Conservation (phyloP, 306 rosid genomes). For the Prunus mume region DNA sequence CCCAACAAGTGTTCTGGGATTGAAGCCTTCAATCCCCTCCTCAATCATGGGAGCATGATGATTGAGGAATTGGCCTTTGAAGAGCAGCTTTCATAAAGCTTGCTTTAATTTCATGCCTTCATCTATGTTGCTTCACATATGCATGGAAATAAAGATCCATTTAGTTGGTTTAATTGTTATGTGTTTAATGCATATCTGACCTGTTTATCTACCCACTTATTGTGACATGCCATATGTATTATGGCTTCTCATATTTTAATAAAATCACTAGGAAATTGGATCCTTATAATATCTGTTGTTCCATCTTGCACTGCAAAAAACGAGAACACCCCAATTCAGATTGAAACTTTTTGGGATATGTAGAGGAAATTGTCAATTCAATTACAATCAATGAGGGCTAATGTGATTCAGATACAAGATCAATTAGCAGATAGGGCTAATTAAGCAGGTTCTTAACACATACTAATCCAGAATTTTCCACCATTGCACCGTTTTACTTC, state of each 20-base stretch:
- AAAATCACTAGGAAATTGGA: conserved; percentile 4
- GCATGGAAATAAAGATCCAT: conserved; percentile 18
- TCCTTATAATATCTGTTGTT: neutral
- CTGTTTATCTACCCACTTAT: neutral
- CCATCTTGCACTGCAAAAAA: neutral
- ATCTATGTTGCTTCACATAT: conserved; percentile 3
- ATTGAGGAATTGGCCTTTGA: conserved; percentile 59
- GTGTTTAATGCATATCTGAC: conserved; percentile 18
- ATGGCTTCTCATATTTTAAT: neutral
- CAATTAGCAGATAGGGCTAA: neutral
- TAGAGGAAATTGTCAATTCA: neutral
- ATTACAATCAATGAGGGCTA: neutral
- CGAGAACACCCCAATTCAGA: neutral
- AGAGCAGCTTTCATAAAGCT: conserved; percentile 34
- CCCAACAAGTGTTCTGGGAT: conserved; percentile 65
- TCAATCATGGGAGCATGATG: conserved; percentile 45
- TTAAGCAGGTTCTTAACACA: neutral
- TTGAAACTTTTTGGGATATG: neutral
- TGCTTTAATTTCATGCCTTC: neutral
- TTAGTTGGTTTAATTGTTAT: neutral
- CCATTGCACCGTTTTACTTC: neutral
- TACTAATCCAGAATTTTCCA: neutral
- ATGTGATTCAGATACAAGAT: neutral
- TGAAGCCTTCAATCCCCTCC: conserved; percentile 51
- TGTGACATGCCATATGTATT: conserved; percentile 2